Evolutionary conservation across 108 stramenopile species (phyloP), one percentile per base, ranked within the genome.

Genomic region (Nitzschia inconspicua): DNA sequence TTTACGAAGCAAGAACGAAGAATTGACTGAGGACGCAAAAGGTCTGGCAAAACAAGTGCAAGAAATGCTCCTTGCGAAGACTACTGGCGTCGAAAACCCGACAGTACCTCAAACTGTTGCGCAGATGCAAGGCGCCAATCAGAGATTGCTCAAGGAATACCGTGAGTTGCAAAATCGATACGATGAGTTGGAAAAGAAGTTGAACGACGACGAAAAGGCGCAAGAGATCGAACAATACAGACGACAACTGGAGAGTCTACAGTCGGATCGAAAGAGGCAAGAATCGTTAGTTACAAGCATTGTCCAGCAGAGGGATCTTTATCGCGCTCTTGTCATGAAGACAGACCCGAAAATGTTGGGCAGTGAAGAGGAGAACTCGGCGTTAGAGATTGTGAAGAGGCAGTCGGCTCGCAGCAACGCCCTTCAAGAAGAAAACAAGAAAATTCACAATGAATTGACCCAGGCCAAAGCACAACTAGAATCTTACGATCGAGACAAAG

Each of bases 31-130:
- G 28, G 90, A 95, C 57, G 80, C 76, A 32, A 69, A 72, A 29
- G 86, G 82, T 44, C 71, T 95, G 60, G 94, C 94, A 4, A 65
- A 70, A 27, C 94, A 95, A 68, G 90, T 95, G 0, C 94, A 91
- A 59, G 66, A 74, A 20, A 68, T 95, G 37, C 66, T 95, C 31
- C 48, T 60, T 2, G 76, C 80, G 27, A 9, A 57, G 57, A 59
- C 47, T 48, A 20, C 37, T 32, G 53, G 48, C 20, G 44, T 19
- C 3, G 52, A 31, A 9, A 47, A 51, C 14, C 47, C 24, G 5
- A 47, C 14, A 26, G 47, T 34, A 5, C 57, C 74, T 0, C 47
- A 57, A 14, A 63, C 75, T 5, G 53, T 86, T 34, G 62, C 61
- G 26, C 68, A 82, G 40, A 82, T 95, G 57, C 88, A 88, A 54